Base-by-base conservation (phyloP, 176 grass and related monocot genomes). In the Avena atlantica region DNA sequence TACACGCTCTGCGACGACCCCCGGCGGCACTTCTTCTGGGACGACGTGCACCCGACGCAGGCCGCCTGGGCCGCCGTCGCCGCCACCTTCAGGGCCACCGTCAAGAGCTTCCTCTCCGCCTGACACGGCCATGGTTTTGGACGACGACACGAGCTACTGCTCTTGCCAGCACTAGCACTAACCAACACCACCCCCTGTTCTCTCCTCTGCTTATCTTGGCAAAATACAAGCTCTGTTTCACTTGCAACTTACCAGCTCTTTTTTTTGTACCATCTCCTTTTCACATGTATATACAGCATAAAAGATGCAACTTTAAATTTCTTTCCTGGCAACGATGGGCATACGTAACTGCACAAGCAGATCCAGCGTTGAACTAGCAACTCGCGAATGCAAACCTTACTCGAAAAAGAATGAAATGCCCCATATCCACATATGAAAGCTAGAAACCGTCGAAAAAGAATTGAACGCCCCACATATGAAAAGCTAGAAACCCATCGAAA, bases 11-110 rank as follows among this genome's bases (percentile, higher is more conserved):
- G 93, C 53, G 34, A 15, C 15, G 85, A 93, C 29, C 84, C 89
- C 0, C 62, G 57, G 13, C 71, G 90, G 2, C 80, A 93, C 21
- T 92, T 98, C 81, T 98, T 94, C 83, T 98, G 93, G 96, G 96
- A 98, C 37, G 86, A 92, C 16, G 93, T 89, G 1, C 96, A 95
- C 75, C 93, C 92, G 1, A 98, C 96, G 36, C 96, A 98, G 88
- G 93, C 93, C 40, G 93, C 88, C 48, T 95, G 95, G 96, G 81
- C 88, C 8, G 84, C 96, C 4, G 91, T 93, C 19, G 85, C 89
- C 9, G 56, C 81, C 42, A 45, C 84, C n/a, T 87, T 98, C 73
- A 68, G 12, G 73, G 23, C 78, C 8, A 51, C 76, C 48, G 67
- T 98, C 82, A 76, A 34, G 2, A 31, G 34, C 17, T 95, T 95